These are phyloP conservation scores for Desmodesmus armatus DNA, from an alignment of 139 green algal species.

Conservation along the genomic window DNA sequence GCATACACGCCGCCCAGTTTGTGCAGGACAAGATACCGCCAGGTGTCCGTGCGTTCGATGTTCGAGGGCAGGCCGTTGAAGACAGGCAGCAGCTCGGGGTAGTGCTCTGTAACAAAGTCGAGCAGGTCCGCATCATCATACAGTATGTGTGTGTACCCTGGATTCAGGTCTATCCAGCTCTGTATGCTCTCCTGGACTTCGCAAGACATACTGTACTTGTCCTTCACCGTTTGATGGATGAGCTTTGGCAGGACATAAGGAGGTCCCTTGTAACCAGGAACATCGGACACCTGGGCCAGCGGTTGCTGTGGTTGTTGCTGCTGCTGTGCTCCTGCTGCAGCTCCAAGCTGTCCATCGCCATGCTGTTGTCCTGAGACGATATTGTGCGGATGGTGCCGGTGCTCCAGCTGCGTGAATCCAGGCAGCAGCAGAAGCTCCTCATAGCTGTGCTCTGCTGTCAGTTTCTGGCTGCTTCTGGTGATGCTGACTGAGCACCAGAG, in stretches of 20 bases:
- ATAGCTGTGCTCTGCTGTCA: too few relatives aligned
- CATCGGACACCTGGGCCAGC: neutral
- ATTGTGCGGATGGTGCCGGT: too few relatives aligned
- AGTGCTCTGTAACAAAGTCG: constrained; percentile 19
- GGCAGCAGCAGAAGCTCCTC: too few relatives aligned
- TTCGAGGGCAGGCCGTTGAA: constrained; percentile 27
- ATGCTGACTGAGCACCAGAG: too few relatives aligned
- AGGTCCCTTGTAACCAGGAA: neutral
- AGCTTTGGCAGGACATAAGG: constrained; percentile 33
- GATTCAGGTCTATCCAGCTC: constrained; percentile 38
- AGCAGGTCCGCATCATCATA: constrained; percentile 16
- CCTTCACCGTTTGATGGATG: constrained; percentile 40
- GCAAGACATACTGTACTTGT: constrained; percentile 24
- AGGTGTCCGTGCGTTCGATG: constrained; percentile 33
- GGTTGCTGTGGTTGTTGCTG: neutral
- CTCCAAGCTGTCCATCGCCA: too few relatives aligned
- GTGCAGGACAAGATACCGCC: constrained; percentile 36
- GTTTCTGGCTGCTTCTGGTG: too few relatives aligned
- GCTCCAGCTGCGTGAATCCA: too few relatives aligned
- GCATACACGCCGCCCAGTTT: constrained; percentile 41
- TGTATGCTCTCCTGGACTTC: constrained; percentile 37
- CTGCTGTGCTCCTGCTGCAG: too few relatives aligned
- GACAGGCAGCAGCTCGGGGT: constrained; percentile 24
- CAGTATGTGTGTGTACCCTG: constrained; percentile 21
- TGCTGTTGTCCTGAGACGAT: too few relatives aligned